Evolutionary conservation across 768 basidiomycete genomes (phyloP), one percentile per base, ranked within the genome.

Genomic region (Boletus coccyginus): DNA sequence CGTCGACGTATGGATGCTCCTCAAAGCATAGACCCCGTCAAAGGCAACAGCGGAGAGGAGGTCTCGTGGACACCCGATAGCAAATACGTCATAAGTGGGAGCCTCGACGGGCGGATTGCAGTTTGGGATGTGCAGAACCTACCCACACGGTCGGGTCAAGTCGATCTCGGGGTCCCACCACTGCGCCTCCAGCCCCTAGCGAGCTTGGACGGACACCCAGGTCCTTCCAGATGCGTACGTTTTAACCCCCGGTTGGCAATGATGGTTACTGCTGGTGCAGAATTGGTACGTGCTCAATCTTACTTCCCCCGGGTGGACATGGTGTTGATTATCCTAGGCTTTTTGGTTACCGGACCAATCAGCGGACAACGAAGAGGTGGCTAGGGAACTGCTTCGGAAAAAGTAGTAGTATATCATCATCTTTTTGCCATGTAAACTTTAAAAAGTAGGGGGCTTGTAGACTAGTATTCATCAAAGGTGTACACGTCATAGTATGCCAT

Each of bases 51-150:
- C 57, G 92, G 95, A 13, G 94, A 98, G 69, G 97, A 98, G 74
- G 88, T 95, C 5, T 82, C 82, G 12, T 98, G 93, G 92, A 94
- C 92, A 3, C 91, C 93, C 0, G 96, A 99, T 70, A 94, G 93
- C 71, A 91, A 91, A 70, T 99, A 82, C 64, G 79, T 98, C 42
- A 71, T 97, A 7, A 81, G 90, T 21, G 97, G 97, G 51, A 88
- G 86, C 66, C 78, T 90, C 32, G 87, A 95, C 66, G 97, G 97
- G 44, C 85, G 82, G 62, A 76, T 98, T n/a, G 70, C 81, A 46
- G 74, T 96, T 19, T 99, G 95, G 95, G 94, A 98, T 63, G 76
- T 91, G 39, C 79, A 88, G 61, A 80, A 79, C 61, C 70, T 91
- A 53, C 84, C 83, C 32, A 39, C 74, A 55, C 74, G 77, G 56